Percentiles rank a stretch among this genome's conserved stretches.
Conservation (phyloP, 2,329 filamentous ascomycete genomes). For the Claviceps maximensis region DNA sequence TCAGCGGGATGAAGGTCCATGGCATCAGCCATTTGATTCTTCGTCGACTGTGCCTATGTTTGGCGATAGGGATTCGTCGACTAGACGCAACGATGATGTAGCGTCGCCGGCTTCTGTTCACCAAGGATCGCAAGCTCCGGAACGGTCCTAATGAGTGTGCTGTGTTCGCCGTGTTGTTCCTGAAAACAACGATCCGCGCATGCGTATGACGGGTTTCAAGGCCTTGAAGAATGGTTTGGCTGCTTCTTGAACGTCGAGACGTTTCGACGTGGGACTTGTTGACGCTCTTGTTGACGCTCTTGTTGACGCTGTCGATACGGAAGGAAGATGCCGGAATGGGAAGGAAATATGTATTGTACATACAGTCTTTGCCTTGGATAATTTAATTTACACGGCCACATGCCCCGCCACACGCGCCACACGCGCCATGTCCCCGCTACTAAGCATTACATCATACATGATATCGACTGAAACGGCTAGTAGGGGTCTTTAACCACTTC, state of each 20-base stretch:
- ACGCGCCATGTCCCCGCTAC: no score
- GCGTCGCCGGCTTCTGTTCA: not conserved
- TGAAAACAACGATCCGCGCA: not conserved
- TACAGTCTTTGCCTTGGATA: no score
- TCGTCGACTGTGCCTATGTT: not conserved
- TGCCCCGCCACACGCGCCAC: no score
- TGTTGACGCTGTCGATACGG: no score
- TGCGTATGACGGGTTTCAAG: not conserved
- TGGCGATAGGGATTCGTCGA: not conserved
- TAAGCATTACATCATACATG: no score
- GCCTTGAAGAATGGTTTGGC: no score
- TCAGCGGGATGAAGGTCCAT: conserved; percentile 2
- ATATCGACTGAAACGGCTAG: no score
- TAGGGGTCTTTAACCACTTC: no score
- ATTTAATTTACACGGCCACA: no score
- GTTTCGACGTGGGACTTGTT: no score
- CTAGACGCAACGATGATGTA: not conserved
- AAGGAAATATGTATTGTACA: not conserved
- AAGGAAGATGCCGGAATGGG: not conserved
- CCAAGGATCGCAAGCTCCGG: not conserved
- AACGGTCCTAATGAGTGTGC: not conserved
- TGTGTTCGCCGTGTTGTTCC: not conserved
- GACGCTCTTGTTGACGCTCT: no score
- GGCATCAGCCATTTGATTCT: conserved; percentile 1
- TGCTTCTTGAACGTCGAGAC: no score